These are phyloP conservation scores for Echeveria elegans DNA, from an alignment of 164 flowering plant genomes.

Conservation along the genomic window DNA sequence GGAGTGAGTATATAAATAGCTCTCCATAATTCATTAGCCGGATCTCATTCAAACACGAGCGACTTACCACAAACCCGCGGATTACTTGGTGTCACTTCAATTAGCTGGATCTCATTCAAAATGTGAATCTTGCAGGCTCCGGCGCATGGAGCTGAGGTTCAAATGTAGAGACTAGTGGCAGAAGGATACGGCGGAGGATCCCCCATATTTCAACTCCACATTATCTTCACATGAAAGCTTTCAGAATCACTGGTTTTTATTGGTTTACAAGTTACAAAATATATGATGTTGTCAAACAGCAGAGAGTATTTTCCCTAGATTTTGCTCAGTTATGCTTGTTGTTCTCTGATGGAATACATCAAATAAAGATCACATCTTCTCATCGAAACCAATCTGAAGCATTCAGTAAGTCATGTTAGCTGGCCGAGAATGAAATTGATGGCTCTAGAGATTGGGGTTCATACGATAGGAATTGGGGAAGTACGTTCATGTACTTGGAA, in stretches of 20 bases:
- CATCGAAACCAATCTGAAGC: too few species aligned
- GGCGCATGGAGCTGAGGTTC: not conserved
- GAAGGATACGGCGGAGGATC: not conserved
- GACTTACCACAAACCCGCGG: not conserved
- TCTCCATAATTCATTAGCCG: not conserved
- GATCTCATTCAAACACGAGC: not conserved
- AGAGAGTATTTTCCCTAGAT: not conserved
- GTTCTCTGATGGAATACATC: not conserved
- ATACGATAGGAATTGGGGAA: not conserved
- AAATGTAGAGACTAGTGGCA: not conserved
- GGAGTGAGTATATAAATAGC: not conserved
- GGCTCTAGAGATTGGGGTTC: not conserved
- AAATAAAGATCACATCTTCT: too few species aligned
- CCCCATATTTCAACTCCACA: not conserved
- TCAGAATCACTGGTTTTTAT: not conserved
- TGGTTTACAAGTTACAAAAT: not conserved
- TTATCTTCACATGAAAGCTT: not conserved
- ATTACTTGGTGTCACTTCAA: too few species aligned
- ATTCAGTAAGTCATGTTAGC: too few species aligned
- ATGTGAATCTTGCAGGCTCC: not conserved
- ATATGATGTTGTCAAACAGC: not conserved
- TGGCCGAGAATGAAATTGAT: not conserved
- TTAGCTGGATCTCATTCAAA: not conserved
- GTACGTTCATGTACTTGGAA: conserved; percentile 3
- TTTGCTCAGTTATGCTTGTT: not conserved